Conservation (phyloP, 2,329 filamentous ascomycete genomes). For the Xylariaceae sp. region DNA sequence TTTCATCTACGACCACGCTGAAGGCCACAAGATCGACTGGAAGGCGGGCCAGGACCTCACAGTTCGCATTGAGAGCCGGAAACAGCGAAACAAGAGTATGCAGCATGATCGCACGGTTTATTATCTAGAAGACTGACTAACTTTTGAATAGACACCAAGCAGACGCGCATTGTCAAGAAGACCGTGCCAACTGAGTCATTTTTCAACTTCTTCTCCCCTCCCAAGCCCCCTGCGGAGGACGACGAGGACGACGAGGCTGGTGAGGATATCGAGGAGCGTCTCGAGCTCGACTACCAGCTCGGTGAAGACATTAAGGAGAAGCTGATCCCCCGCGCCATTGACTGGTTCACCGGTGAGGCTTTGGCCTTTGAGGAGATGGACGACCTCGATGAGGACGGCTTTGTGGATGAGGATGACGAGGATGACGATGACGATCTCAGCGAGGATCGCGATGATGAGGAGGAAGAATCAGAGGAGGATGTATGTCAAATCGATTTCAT, state of each 20-base stretch:
- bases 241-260: constrained; percentile 69
- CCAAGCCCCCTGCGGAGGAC: constrained; percentile 68
- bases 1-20: constrained; percentile 98
- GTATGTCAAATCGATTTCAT: constrained; percentile 40
- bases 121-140: constrained; percentile 6
- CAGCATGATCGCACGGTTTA: background rate
- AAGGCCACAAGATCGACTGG: constrained; percentile 98
- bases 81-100: constrained; percentile 99
- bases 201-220: constrained; percentile 98
- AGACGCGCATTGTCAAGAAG: constrained; percentile 98
- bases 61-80: constrained; percentile 95
- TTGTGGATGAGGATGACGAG: constrained; percentile 80
- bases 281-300: constrained; percentile 97
- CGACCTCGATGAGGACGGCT: constrained; percentile 74
- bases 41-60: constrained; percentile 89
- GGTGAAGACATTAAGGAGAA: constrained; percentile 99
- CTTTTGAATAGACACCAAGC: constrained; percentile 75
- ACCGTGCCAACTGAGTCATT: constrained; percentile 98
- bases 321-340: constrained; percentile 93
- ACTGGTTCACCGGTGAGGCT: constrained; percentile 99
- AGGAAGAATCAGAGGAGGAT: constrained; percentile 76
- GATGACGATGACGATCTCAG: constrained; percentile 86
- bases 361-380: constrained; percentile 93
- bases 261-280: constrained; percentile 91
- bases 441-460: constrained; percentile 70